These are phyloP conservation scores for Pichia eremophila DNA, from an alignment of 805 yeast species.

Conservation along the genomic window DNA sequence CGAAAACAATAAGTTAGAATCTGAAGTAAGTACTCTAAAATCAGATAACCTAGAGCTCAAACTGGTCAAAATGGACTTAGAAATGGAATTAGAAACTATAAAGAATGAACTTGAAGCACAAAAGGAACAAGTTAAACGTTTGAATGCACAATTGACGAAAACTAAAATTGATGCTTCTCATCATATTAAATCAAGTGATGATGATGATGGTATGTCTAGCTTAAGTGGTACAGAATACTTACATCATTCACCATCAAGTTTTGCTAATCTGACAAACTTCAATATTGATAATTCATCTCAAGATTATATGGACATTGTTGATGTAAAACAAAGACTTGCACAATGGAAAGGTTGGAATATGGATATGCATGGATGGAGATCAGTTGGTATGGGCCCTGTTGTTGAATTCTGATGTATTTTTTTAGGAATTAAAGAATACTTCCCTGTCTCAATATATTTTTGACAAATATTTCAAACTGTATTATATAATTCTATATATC, in stretches of 20 bases:
- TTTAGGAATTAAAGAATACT: too few species aligned
- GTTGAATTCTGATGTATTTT: slow-evolving; percentile 27
- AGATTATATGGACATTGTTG: slow-evolving; percentile 39
- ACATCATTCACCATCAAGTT: slow-evolving; percentile 13
- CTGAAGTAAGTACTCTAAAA: slow-evolving; percentile 8
- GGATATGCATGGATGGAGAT: slow-evolving; percentile 79
- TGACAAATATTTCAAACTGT: too few species aligned
- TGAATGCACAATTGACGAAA: slow-evolving; percentile 21
- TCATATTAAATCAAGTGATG: slow-evolving; percentile 14
- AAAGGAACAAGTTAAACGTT: slow-evolving; percentile 19
- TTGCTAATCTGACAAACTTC: slow-evolving; percentile 18
- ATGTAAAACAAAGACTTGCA: slow-evolving; percentile 47
- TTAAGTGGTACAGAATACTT: slow-evolving; percentile 13
- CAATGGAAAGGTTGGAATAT: slow-evolving; percentile 82
- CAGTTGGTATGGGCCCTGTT: slow-evolving; percentile 55
- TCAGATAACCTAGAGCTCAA: slow-evolving; percentile 21
- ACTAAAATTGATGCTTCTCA: slow-evolving; percentile 25
- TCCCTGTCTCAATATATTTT: too few species aligned
- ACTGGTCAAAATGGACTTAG: slow-evolving; percentile 23
- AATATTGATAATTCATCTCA: slow-evolving; percentile 16
- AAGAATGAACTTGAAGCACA: slow-evolving; percentile 27
- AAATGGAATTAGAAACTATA: slow-evolving; percentile 29
- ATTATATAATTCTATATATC: too few species aligned
- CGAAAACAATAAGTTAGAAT: slow-evolving; percentile 17
- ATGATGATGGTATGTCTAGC: slow-evolving; percentile 14